phyloP scores from a whole-genome alignment of 169 alveolate genomes.

The Blepharisma undulans region DNA sequence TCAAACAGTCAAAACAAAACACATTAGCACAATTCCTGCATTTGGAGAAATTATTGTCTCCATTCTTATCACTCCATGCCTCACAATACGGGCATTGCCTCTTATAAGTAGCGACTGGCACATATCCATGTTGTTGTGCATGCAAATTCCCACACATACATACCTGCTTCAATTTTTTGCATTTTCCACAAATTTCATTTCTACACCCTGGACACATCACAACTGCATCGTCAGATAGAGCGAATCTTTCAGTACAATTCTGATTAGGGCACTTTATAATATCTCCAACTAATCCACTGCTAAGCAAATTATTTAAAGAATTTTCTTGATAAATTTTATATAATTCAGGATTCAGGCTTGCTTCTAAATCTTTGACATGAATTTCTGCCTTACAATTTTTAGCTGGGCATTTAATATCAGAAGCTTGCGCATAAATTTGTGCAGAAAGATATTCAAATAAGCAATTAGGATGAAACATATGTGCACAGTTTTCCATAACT shows the following conservation, averaged over 20 bases:
- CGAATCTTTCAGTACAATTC: neutral
- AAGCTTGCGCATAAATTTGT: neutral
- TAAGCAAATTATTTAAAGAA: no score
- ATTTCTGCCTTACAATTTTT: neutral
- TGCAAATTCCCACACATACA: neutral
- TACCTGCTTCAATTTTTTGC: neutral
- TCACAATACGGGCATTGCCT: neutral
- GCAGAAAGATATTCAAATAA: neutral
- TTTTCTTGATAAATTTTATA: neutral
- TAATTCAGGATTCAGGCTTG: neutral
- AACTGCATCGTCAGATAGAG: neutral
- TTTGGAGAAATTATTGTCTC: neutral
- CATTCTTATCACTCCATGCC: neutral
- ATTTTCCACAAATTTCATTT: neutral
- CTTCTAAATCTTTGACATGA: neutral
- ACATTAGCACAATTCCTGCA: neutral
- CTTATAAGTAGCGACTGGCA: neutral
- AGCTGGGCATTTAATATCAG: neutral
- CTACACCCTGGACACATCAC: neutral
- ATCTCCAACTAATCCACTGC: neutral
- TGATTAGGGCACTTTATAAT: neutral
- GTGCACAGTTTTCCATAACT: neutral
- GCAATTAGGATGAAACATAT: neutral
- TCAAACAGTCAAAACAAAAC: neutral
- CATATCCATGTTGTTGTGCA: neutral